Evolutionary conservation across 768 basidiomycete species (phyloP).

Genomic region (Boletus pseudopeckii): DNA sequence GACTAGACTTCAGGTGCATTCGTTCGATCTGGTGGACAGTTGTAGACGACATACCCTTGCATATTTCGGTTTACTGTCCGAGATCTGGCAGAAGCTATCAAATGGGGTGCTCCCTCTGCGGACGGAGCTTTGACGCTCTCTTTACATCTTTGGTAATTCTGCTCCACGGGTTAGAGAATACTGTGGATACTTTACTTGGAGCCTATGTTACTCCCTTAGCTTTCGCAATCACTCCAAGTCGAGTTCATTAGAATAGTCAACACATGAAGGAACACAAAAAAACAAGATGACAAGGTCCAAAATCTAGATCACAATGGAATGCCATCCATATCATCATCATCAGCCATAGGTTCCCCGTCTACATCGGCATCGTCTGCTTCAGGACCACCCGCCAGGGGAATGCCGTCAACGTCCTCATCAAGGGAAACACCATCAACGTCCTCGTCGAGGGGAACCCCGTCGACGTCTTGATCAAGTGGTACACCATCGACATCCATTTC

Average conservation of each 20-base stretch:
- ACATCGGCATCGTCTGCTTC: conserved; percentile 18
- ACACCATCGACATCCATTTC: conserved; percentile 52
- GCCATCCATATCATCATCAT: conserved; percentile 40
- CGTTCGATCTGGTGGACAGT: conserved; percentile 13
- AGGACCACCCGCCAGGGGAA: conserved; percentile 28
- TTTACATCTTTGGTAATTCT: background rate
- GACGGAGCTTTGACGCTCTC: conserved; percentile 26
- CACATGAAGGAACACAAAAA: background rate
- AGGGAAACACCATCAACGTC: conserved; percentile 28
- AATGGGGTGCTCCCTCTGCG: conserved; percentile 15
- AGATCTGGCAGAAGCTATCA: conserved; percentile 19
- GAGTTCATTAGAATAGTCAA: background rate
- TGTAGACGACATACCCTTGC: conserved; percentile 23
- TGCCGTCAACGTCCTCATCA: conserved; percentile 39
- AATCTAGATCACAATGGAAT: conserved; percentile 31
- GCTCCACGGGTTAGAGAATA: background rate
- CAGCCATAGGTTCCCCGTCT: conserved; percentile 29
- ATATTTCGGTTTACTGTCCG: conserved; percentile 17
- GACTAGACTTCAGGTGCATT: conserved; percentile 10
- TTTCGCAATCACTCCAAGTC: background rate
- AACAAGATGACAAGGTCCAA: background rate
- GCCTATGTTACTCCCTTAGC: background rate
- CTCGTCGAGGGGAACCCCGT: conserved; percentile 36
- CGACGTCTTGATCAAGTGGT: conserved; percentile 37
- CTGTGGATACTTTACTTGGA: background rate